Evolutionary conservation across 495 filamentous ascomycete species (phyloP), one percentile per base, ranked within the genome.

Genomic region (Aspergillus asperescens): DNA sequence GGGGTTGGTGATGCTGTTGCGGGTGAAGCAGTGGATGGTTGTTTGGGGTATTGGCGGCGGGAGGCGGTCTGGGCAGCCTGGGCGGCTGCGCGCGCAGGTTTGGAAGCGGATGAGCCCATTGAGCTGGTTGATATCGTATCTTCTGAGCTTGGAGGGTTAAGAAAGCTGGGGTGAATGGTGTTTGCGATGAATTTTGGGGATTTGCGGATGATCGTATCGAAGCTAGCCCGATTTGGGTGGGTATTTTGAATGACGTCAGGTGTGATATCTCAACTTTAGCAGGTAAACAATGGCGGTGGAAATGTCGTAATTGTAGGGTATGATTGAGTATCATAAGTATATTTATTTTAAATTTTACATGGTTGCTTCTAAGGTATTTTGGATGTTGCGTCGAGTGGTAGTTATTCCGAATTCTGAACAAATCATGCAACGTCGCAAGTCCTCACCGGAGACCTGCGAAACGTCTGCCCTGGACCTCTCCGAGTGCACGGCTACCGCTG

Each of bases 401-500:
- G 25, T 20, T 27, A 34, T 27, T n/a, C n/a, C n/a, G n/a, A 4
- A 3, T 7, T 5, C 16, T 23, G 28, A 20, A 16, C 28, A 22
- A 13, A 22, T 32, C 5, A n/a, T 37, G 13, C 45, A 10, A 15
- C 19, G 22, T 31, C n/a, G 23, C 24, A 16, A 16, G 19, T 19
- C 27, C 62, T 77, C 73, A 93, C 60, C 91, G 77, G 62, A 90
- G 78, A 13, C 91, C 89, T 27, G 85, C 84, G 59, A 96, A 72
- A 37, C 93, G 80, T 44, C 93, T 77, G 55, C 83, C 85, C 71
- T 95, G 93, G 23, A 97, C 92, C 73, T 98, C 93, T 37, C 87
- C 84, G 59, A 98, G 74, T 19, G 93, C 94, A 66, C 92, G 86
- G 61, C 86, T 90, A 49, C 93, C 94, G 67, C 89, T 95, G 35